Conservation (phyloP, 129 eudicot genomes). For the Pulicaria dysenterica region DNA sequence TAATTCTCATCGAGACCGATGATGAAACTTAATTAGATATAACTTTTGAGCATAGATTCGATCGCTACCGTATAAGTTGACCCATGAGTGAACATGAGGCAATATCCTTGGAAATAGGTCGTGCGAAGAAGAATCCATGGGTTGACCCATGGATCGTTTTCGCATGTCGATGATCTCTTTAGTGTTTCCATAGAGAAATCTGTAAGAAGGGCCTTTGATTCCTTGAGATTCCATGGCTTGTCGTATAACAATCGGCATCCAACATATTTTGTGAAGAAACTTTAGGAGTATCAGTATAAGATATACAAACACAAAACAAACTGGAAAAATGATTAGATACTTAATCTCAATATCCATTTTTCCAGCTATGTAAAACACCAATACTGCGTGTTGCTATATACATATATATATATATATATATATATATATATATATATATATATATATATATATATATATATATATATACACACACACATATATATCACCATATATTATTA, state of each 20-base stretch:
- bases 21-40: too few relatives aligned
- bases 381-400: too few relatives aligned
- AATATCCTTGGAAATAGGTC: constrained; percentile 53
- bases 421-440: too few relatives aligned
- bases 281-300: constrained; percentile 31
- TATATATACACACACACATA: too few relatives aligned
- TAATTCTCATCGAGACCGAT: too few relatives aligned
- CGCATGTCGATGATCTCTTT: constrained; percentile 61
- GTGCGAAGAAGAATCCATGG: constrained; percentile 57
- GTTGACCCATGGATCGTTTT: constrained; percentile 39
- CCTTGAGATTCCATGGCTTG: constrained; percentile 55
- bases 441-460: too few relatives aligned
- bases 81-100: constrained; percentile 69
- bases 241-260: constrained; percentile 50
- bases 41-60: background rate
- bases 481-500: too few relatives aligned
- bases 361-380: too few relatives aligned
- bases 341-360: constrained; percentile 20
- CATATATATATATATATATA: too few relatives aligned
- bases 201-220: constrained; percentile 68
- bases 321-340: constrained; percentile 11
- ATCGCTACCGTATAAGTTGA: constrained; percentile 55
- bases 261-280: constrained; percentile 52
- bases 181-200: constrained; percentile 58
- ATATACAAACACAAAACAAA: constrained; percentile 22